phyloP scores from a whole-genome alignment of 805 yeast genomes.

The Saturnispora silvae region DNA sequence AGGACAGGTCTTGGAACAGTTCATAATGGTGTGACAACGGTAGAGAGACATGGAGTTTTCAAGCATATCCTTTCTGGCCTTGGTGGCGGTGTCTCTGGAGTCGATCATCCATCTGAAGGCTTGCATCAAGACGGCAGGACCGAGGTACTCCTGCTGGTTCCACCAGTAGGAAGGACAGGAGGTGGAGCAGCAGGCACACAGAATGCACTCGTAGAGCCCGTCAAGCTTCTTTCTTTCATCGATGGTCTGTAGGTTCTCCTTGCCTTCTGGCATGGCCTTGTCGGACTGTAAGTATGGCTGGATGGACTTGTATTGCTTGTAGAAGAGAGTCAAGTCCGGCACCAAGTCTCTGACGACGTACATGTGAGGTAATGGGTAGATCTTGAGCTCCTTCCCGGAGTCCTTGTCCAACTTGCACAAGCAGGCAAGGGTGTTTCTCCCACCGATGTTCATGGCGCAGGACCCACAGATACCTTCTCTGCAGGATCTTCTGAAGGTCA shows the following conservation, averaged over 20 bases:
- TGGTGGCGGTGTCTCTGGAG: conserved; percentile 87
- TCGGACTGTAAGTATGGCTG: conserved; percentile 92
- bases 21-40: conserved; percentile 99
- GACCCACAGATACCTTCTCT: conserved; percentile 99
- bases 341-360: conserved; percentile 94
- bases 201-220: conserved; percentile 93
- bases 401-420: conserved; percentile 86
- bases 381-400: conserved; percentile 62
- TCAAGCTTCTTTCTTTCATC: conserved; percentile 94
- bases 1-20: conserved; percentile 98
- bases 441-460: conserved; percentile 99
- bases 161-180: conserved; percentile 99
- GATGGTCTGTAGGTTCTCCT: conserved; percentile 82
- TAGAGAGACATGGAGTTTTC: conserved; percentile 96
- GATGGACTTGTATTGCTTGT: conserved; percentile 96
- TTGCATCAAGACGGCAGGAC: conserved; percentile 98
- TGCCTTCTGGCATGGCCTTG: conserved; percentile 80
- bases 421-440: conserved; percentile 94
- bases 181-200: conserved; percentile 98
- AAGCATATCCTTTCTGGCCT: conserved; percentile 72
- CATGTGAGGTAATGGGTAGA: conserved; percentile 98
- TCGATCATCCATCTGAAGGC: conserved; percentile 98
- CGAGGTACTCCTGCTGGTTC: conserved; percentile 97
- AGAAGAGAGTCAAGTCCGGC: conserved; percentile 94
- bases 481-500: conserved; percentile 96